Percentiles rank a stretch among this genome's conserved stretches.
phyloP scores from a whole-genome alignment of 2,329 filamentous ascomycete species.

The Berkeleyomyces basicola region DNA sequence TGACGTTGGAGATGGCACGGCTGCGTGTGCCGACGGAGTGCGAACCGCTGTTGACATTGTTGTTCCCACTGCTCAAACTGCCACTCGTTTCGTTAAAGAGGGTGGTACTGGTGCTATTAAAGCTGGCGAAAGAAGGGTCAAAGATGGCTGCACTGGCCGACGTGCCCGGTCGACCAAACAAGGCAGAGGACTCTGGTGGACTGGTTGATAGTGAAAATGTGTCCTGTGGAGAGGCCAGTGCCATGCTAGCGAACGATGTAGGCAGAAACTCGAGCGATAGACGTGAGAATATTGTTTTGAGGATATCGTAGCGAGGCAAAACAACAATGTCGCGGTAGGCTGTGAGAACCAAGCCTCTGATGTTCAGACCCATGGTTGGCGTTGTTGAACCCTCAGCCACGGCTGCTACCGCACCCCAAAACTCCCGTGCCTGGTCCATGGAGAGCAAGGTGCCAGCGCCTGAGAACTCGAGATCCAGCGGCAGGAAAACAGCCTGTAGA shows the following conservation, averaged over 20 bases:
- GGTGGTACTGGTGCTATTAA: conserved; percentile 63
- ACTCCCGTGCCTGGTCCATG: conserved; percentile 64
- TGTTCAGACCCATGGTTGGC: conserved; percentile 31
- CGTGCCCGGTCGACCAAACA: conserved; percentile 46
- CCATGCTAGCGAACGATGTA: conserved; percentile 33
- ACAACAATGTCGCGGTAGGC: conserved; percentile 82
- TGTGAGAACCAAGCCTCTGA: conserved; percentile 74
- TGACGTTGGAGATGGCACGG: conserved; percentile 76
- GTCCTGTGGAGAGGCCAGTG: conserved; percentile 36
- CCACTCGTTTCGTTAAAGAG: conserved; percentile 43
- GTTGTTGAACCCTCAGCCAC: conserved; percentile 8
- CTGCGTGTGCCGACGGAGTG: conserved; percentile 31
- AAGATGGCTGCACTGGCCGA: conserved; percentile 40
- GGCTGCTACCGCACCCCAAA: conserved; percentile 55
- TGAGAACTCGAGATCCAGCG: conserved; percentile 82
- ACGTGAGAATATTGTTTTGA: conserved; percentile 81
- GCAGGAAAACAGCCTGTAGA: conserved; percentile 87
- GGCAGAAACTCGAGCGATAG: conserved; percentile 66
- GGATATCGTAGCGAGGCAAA: conserved; percentile 69
- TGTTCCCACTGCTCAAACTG: conserved; percentile 59
- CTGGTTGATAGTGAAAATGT: conserved; percentile 30
- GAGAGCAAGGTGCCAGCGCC: conserved; percentile 68
- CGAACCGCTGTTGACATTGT: conserved; percentile 48
- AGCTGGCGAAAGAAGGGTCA: conserved; percentile 49
- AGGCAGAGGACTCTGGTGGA: conserved; percentile 31